Evolutionary conservation across 352 stramenopile genomes (phyloP), one percentile per base, ranked within the genome.

Genomic region (Pythium folliculosum): DNA sequence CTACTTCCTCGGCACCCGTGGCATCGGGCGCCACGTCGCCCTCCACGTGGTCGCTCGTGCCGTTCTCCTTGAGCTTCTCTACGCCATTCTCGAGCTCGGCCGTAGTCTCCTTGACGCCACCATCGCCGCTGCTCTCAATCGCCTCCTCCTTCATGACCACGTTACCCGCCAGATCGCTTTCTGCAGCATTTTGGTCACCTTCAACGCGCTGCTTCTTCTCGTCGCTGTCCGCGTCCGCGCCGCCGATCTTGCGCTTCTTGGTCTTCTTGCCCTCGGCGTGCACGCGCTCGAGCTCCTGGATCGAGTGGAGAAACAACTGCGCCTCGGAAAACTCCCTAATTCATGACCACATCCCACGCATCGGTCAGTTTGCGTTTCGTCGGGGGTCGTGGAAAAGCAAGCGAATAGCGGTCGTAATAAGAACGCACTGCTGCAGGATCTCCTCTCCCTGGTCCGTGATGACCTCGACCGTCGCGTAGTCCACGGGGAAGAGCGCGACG

Each of bases 271-370:
- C 70, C 63, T 94, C 81, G 0, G 68, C 49, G 0, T 84, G 84
- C 27, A 79, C 73, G 12, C 79, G 76, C 59, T 95, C 84, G 57
- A 96, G 73, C 69, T 94, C 84, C 49, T 91, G 79, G 64, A 95
- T 93, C 68, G 86, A 84, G 71, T 95, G 86, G 65, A 89, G 60
- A 64, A 93, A 96, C 47, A 93, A 49, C 69, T 96, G 86, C 54
- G 82, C 83, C 38, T 94, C 85, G 21, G 84, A 88, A 53, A 95
- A 92, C 45, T 96, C 86, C 68, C 88, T 96, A 51, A 21, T 51
- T 51, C 56, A 65, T 13, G 2, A 32, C 27, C 27, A 60, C 57
- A 67, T 30, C 16, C 13, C 37, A 35, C 49, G 50, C 27, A 22
- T 43, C 0, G 1, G 7, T 10, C 50, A 40, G 50, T 13, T 45